phyloP scores from a whole-genome alignment of 129 eudicot genomes.

The sunflower (Helianthus annuus) region DNA sequence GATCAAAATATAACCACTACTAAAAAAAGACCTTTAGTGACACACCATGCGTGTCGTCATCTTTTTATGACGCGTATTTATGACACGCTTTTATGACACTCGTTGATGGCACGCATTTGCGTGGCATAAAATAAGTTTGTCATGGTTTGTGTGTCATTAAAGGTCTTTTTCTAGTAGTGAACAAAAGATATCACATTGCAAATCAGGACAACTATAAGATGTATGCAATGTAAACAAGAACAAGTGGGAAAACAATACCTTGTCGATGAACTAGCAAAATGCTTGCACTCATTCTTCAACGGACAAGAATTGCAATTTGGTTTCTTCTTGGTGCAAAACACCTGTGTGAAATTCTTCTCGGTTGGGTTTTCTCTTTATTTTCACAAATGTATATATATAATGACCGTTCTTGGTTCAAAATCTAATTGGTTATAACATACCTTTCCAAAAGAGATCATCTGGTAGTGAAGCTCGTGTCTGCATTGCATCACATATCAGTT shows the following conservation, averaged over 20 bases:
- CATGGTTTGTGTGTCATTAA: no score
- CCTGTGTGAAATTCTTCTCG: conserved; percentile 7
- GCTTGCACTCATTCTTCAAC: conserved; percentile 30
- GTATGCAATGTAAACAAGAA: not conserved
- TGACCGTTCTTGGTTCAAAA: not conserved
- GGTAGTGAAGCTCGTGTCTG: conserved; percentile 39
- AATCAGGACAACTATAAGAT: not conserved
- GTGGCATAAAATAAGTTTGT: no score
- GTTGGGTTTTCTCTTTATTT: no score
- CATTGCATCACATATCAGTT: conserved; percentile 14
- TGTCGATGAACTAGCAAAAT: conserved; percentile 20
- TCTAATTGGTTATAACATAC: conserved; percentile 14
- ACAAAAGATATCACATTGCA: not conserved
- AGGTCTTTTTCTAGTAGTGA: not conserved
- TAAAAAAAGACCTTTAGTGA: no score
- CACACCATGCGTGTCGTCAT: no score
- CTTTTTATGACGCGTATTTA: no score
- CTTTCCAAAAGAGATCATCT: conserved; percentile 42
- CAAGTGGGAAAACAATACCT: conserved; percentile 25
- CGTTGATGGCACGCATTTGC: no score
- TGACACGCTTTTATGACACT: no score
- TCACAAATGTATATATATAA: not conserved
- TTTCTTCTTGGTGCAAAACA: conserved; percentile 36
- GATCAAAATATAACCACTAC: no score
- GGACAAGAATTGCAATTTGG: conserved; percentile 41